phyloP scores from a whole-genome alignment of 495 filamentous ascomycete genomes.

The Podospora pseudoanserina region DNA sequence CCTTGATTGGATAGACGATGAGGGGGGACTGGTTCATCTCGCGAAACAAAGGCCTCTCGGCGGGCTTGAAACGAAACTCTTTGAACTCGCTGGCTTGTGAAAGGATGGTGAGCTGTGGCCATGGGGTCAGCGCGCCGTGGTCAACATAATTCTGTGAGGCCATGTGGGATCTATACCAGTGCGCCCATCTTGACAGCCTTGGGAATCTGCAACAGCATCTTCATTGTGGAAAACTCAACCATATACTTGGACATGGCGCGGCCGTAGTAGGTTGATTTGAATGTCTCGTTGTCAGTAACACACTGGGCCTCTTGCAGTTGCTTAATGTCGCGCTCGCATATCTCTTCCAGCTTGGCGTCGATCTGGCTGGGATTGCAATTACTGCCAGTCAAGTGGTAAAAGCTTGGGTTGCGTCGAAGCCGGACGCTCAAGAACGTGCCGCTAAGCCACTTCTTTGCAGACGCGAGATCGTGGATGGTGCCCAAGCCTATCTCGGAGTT shows the following conservation, averaged over 20 bases:
- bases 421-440: conserved; percentile 87
- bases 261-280: conserved; percentile 74
- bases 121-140: conserved; percentile 53
- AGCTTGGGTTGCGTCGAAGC: conserved; percentile 69
- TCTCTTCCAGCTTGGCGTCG: conserved; percentile 69
- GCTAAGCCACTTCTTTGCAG: conserved; percentile 77
- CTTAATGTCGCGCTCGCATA: conserved; percentile 75
- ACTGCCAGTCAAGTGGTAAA: conserved; percentile 69
- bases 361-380: conserved; percentile 43
- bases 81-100: conserved; percentile 75
- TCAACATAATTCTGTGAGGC: background rate
- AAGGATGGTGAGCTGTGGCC: conserved; percentile 39
- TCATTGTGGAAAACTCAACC: conserved; percentile 89
- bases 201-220: conserved; percentile 61
- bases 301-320: conserved; percentile 61
- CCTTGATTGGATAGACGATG: conserved; percentile 76
- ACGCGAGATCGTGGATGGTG: conserved; percentile 65
- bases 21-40: conserved; percentile 72
- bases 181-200: conserved; percentile 59
- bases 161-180: conserved; percentile 54
- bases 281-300: conserved; percentile 46
- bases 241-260: conserved; percentile 93
- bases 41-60: conserved; percentile 73
- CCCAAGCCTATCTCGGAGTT: conserved; percentile 91
- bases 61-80: conserved; percentile 63